Percentiles rank a stretch among this genome's conserved stretches.
These are phyloP conservation scores for Cercophora scortea DNA, from an alignment of 495 filamentous ascomycete genomes.

Conservation along the genomic window DNA sequence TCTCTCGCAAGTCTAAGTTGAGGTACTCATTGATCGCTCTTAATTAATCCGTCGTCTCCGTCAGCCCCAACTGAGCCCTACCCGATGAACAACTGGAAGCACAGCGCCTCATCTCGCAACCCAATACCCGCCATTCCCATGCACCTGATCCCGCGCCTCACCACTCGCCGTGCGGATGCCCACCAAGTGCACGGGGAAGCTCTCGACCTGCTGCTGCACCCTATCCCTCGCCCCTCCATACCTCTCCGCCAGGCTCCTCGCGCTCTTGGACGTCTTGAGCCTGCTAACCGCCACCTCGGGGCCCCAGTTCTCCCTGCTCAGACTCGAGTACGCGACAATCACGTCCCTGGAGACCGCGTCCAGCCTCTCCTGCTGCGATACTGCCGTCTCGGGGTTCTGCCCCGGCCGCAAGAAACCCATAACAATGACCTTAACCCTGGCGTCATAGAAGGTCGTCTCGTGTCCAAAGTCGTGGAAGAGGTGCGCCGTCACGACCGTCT, in stretches of 20 bases:
- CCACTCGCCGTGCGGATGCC: constrained; percentile 48
- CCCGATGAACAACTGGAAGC: too few relatives aligned
- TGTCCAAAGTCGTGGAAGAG: constrained; percentile 42
- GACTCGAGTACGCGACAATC: constrained; percentile 37
- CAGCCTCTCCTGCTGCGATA: constrained; percentile 30
- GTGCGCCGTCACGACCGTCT: constrained; percentile 32
- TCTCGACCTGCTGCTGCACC: constrained; percentile 43
- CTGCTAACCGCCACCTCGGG: constrained; percentile 26
- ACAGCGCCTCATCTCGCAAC: constrained; percentile 10
- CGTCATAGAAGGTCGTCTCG: constrained; percentile 22
- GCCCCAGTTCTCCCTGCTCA: constrained; percentile 49
- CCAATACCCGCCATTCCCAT: constrained; percentile 36
- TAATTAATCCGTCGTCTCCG: too few relatives aligned
- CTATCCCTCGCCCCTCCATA: constrained; percentile 30
- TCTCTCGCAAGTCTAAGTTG: too few relatives aligned
- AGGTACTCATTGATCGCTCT: too few relatives aligned
- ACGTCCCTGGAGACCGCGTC: constrained; percentile 42
- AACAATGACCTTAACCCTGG: constrained; percentile 40
- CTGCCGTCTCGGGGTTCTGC: constrained; percentile 16
- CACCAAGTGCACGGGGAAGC: constrained; percentile 45
- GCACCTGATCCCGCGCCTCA: constrained; percentile 36
- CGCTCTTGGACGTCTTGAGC: constrained; percentile 17
- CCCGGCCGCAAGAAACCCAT: constrained; percentile 47
- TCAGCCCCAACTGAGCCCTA: too few relatives aligned
- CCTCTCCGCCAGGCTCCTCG: constrained; percentile 26